Evolutionary conservation across 2,329 filamentous ascomycete genomes (phyloP).

Genomic region (Hymenoscyphus fructigenus): DNA sequence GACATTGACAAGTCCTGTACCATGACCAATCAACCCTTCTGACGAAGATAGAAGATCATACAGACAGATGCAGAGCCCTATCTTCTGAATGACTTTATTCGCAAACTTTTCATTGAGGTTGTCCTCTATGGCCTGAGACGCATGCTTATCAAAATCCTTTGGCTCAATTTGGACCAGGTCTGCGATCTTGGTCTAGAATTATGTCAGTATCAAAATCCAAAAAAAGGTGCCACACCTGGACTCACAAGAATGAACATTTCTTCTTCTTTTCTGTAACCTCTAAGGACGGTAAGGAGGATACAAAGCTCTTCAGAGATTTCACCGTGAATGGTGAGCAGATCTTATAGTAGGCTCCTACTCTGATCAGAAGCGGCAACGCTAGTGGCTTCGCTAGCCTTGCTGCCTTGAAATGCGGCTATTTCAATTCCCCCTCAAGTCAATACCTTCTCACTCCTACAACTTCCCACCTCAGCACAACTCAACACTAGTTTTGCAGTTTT

Average conservation of each 20-base stretch:
- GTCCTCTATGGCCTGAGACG: conserved; percentile 84
- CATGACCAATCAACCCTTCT: conserved; percentile 91
- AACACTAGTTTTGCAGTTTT: not conserved
- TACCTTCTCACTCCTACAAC: not conserved
- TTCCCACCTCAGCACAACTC: not conserved
- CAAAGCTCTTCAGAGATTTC: not conserved
- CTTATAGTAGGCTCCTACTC: not conserved
- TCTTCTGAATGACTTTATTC: conserved; percentile 91
- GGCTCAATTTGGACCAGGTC: conserved; percentile 93
- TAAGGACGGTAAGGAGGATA: not conserved
- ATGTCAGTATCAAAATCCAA: conserved; percentile 13
- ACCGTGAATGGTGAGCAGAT: not conserved
- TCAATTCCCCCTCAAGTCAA: not conserved
- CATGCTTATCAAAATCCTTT: conserved; percentile 81
- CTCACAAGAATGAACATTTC: conserved; percentile 52
- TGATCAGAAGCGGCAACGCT: too few relatives aligned
- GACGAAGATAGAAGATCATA: conserved; percentile 89
- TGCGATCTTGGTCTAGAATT: conserved; percentile 77
- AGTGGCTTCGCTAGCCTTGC: not conserved
- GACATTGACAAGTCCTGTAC: conserved; percentile 88
- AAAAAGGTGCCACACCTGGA: conserved; percentile 10
- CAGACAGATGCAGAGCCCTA: conserved; percentile 89
- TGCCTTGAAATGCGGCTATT: not conserved
- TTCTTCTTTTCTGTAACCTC: not conserved
- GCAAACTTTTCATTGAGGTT: conserved; percentile 97